These are phyloP conservation scores for Chiua virens DNA, from an alignment of 768 basidiomycete genomes.

Conservation along the genomic window DNA sequence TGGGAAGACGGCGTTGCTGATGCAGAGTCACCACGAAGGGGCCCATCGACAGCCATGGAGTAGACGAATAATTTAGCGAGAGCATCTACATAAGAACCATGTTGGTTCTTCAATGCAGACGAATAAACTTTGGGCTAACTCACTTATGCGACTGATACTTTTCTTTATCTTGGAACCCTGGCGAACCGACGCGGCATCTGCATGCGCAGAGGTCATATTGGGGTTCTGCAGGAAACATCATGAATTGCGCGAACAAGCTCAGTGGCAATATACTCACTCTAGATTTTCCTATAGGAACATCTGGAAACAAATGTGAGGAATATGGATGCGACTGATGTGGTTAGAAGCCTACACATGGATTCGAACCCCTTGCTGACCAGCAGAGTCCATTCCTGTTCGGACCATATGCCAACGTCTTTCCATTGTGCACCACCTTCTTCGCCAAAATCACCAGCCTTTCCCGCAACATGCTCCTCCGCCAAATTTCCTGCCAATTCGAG, in stretches of 20 bases:
- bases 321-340: slow-evolving; percentile 31
- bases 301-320: slow-evolving; percentile 28
- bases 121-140: neutral
- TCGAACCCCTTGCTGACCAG: slow-evolving; percentile 80
- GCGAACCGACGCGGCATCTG: slow-evolving; percentile 60
- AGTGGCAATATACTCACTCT: slow-evolving; percentile 42
- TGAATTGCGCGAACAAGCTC: neutral
- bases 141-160: slow-evolving; percentile 61
- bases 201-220: slow-evolving; percentile 65
- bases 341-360: slow-evolving; percentile 62
- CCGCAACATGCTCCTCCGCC: slow-evolving; percentile 72
- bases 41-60: slow-evolving; percentile 84
- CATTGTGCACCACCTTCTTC: slow-evolving; percentile 57
- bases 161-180: slow-evolving; percentile 69
- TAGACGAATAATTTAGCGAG: slow-evolving; percentile 86
- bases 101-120: neutral
- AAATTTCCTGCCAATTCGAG: slow-evolving; percentile 69
- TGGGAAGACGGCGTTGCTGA: slow-evolving; percentile 67
- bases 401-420: slow-evolving; percentile 91
- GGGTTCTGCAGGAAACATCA: slow-evolving; percentile 45
- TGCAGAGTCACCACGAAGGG: slow-evolving; percentile 45
- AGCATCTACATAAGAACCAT: slow-evolving; percentile 46
- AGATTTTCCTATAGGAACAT: slow-evolving; percentile 57
- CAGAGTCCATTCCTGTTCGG: slow-evolving; percentile 77
- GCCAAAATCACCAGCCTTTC: slow-evolving; percentile 52